Evolutionary conservation across 208 protist species (phyloP).

Genomic region (Leishmania arabica): DNA sequence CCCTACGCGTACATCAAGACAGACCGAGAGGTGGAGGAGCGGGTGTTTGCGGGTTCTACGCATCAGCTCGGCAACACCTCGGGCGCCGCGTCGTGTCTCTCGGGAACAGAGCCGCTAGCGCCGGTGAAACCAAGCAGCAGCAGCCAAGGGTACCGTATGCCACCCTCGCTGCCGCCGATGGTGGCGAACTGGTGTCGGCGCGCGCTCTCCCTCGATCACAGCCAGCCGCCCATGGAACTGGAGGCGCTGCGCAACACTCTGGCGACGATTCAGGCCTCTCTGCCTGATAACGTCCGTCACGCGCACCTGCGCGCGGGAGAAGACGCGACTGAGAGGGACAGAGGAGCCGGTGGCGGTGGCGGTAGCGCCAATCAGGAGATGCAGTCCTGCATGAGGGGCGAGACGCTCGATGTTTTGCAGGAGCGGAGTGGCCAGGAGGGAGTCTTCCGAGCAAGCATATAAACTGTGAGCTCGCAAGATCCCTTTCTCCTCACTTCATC

Average conservation of each 20-base stretch:
- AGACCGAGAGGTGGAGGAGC: constrained; percentile 35
- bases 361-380: neutral
- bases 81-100: neutral
- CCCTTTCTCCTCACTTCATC: neutral
- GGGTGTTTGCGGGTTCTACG: constrained; percentile 28
- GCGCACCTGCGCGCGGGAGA: neutral
- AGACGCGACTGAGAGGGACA: too few relatives aligned
- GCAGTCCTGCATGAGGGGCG: neutral
- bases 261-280: constrained; percentile 14
- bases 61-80: neutral
- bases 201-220: constrained; percentile 28
- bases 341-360: neutral
- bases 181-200: constrained; percentile 29
- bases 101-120: neutral
- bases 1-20: constrained; percentile 41
- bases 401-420: neutral
- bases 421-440: neutral
- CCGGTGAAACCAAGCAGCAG: constrained; percentile 28
- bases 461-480: neutral
- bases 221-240: constrained; percentile 24
- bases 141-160: constrained; percentile 36
- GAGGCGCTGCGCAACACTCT: constrained; percentile 28
- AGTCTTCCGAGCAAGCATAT: neutral
- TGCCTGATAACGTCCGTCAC: constrained; percentile 9
- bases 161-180: constrained; percentile 26